Evolutionary conservation across 1,284 basidiomycete genomes (phyloP).

Genomic region (Sparassis latifolia): DNA sequence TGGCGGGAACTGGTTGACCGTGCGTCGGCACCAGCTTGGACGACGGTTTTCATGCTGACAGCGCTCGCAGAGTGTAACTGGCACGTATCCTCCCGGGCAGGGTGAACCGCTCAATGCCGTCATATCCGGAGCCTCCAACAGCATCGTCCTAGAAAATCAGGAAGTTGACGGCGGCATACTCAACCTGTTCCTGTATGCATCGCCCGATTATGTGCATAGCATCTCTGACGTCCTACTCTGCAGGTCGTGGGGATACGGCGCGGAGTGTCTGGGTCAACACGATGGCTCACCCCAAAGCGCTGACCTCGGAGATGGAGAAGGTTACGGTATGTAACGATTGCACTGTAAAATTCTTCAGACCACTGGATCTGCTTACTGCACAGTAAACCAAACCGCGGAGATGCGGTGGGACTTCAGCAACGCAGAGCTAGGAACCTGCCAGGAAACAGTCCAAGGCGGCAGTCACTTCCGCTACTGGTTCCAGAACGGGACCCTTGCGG

Average conservation of each 20-base stretch:
- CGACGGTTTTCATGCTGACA: slow-evolving; percentile 3
- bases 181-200: slow-evolving; percentile 66
- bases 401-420: slow-evolving; percentile 81
- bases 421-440: slow-evolving; percentile 70
- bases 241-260: slow-evolving; percentile 57
- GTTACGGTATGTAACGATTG: slow-evolving; percentile 40
- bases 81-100: slow-evolving; percentile 67
- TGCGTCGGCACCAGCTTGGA: slow-evolving; percentile 12
- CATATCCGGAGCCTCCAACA: slow-evolving; percentile 76
- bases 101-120: slow-evolving; percentile 91
- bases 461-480: slow-evolving; percentile 90
- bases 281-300: slow-evolving; percentile 65
- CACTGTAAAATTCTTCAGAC: too few relatives aligned
- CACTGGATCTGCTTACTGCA: not conserved
- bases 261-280: slow-evolving; percentile 84
- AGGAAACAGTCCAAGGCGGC: slow-evolving; percentile 84
- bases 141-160: slow-evolving; percentile 59
- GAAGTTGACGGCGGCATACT: slow-evolving; percentile 66
- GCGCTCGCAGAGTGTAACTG: slow-evolving; percentile 41
- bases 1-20: slow-evolving; percentile 44
- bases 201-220: not conserved
- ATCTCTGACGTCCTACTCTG: not conserved
- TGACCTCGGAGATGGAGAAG: slow-evolving; percentile 83
- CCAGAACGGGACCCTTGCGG: slow-evolving; percentile 59
- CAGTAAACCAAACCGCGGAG: slow-evolving; percentile 73